Percentiles rank a stretch among this genome's conserved stretches.
Conservation (phyloP, 345 rosid genomes). For the Kernera saxatilis region DNA sequence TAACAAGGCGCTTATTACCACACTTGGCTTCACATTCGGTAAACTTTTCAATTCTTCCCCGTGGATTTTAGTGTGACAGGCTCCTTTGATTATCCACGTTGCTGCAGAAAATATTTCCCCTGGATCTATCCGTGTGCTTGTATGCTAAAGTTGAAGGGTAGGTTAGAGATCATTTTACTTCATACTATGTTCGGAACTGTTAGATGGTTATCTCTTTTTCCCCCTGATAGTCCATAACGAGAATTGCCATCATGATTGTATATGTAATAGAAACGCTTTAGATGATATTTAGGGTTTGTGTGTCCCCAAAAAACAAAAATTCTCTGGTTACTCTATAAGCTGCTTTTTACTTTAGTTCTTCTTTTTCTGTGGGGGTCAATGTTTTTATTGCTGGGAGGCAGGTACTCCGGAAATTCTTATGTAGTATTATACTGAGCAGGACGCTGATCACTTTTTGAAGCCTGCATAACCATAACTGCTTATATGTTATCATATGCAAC, state of each 20-base stretch:
- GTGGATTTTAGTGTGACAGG: not conserved
- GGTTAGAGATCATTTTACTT: not conserved
- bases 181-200: not conserved
- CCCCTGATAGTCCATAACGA: not conserved
- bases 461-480: not conserved
- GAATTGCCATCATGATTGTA: not conserved
- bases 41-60: not conserved
- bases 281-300: not conserved
- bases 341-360: constrained; percentile 4
- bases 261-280: not conserved
- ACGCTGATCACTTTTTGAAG: not conserved
- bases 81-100: not conserved
- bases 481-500: not conserved
- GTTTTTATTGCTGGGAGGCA: not conserved
- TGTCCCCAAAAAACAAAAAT: not conserved
- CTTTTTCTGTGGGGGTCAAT: not conserved
- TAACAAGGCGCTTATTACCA: constrained; percentile 98
- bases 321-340: constrained; percentile 2
- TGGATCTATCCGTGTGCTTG: not conserved
- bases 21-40: constrained; percentile 98
- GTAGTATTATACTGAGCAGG: not conserved
- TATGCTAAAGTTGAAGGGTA: not conserved
- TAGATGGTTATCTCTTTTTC: not conserved
- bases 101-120: not conserved
- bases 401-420: not conserved